Evolutionary conservation across 768 basidiomycete species (phyloP), one percentile per base, ranked within the genome.

Genomic region (Leccinum imitatum): DNA sequence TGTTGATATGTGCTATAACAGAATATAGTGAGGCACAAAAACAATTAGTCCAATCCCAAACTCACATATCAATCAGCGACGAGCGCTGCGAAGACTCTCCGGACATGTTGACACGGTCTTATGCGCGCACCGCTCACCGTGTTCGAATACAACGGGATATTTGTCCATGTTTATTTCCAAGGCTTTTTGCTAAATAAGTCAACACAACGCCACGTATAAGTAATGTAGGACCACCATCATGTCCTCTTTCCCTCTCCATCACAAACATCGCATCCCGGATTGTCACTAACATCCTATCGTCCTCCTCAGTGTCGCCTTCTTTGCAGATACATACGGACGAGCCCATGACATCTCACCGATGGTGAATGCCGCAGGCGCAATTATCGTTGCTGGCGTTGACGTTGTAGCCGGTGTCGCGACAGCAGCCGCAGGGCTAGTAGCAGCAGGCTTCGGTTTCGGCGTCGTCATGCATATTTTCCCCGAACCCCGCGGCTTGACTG

Each of bases 181-280:
- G 19, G 69, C 59, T 52, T 52, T 21, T 72, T 62, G 67, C 60
- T 35, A 70, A 62, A 72, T 44, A 65, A 4, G 23, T 21, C 14
- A 53, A 72, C 60, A 66, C 52, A 63, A 60, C 55, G 33, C 59
- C n/a, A 31, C 10, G 31, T 31, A 31, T 31, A 11, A 31, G 31
- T 31, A 31, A 11, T 11, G 10, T 31, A 11, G 31, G 10, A 31
- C 10, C 6, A 27, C 87, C 91, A 27, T 91, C 92, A 71, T 94
- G 91, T 6, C 90, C 91, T 51, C 85, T 76, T 73, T 94, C 91
- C 66, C 84, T 87, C 71, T 91, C 89, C 58, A 95, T 78, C 10
- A 91, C 91, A 72, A 94, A 95, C 80, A 95, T 79, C 3, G 91
- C 87, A 75, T 95, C 93, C 37, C 86, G 78, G 75, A 93, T 77